A percentile compares a stretch with the other conserved stretches of the same genome.
Evolutionary conservation across 805 yeast genomes (phyloP).

Genomic region (Barnettozyma botsteinii): DNA sequence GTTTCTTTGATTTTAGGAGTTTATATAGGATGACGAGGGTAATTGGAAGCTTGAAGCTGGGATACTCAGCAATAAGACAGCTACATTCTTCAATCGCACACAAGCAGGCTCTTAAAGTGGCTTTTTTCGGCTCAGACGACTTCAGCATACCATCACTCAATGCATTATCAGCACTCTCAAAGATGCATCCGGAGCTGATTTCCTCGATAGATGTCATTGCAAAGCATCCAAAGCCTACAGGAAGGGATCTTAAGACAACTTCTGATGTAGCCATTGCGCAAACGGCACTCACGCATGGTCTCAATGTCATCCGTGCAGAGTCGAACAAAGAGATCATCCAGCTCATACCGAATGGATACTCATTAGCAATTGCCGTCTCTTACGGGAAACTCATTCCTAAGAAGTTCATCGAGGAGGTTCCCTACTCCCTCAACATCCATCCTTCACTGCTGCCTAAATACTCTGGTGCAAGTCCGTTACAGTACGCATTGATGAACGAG

Average conservation of each 20-base stretch:
- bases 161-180: constrained; percentile 27
- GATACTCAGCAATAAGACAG: too few species aligned
- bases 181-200: constrained; percentile 17
- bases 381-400: constrained; percentile 80
- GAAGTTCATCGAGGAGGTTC: constrained; percentile 40
- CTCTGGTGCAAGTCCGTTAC: constrained; percentile 89
- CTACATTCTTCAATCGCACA: too few species aligned
- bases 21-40: too few species aligned
- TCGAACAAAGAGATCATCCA: constrained; percentile 33
- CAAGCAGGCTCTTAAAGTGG: constrained; percentile 30
- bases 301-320: constrained; percentile 49
- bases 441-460: constrained; percentile 82
- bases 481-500: constrained; percentile 62
- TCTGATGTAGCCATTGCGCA: constrained; percentile 50
- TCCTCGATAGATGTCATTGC: constrained; percentile 54
- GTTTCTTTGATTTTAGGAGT: too few species aligned
- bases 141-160: constrained; percentile 56
- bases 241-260: constrained; percentile 44
- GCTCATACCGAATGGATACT: constrained; percentile 32
- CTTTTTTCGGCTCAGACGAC: constrained; percentile 74
- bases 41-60: too few species aligned
- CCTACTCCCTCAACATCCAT: constrained; percentile 78
- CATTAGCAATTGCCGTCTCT: constrained; percentile 85
- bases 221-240: constrained; percentile 55
- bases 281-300: constrained; percentile 29